Conservation (phyloP, 1,284 basidiomycete species). For the Ustilago nuda region DNA sequence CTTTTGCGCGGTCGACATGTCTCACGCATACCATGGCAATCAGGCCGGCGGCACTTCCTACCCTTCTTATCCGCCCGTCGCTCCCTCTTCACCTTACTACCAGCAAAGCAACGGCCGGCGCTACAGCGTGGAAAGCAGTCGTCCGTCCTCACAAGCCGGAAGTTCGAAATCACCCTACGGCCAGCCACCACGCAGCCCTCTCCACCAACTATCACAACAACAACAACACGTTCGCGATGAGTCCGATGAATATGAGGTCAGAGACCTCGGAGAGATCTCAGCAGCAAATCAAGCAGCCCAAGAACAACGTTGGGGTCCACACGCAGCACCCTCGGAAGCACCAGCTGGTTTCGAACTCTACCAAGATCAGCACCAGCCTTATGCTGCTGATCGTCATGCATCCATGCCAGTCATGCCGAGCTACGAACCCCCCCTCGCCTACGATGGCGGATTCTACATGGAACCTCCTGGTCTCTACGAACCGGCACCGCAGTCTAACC, state of each 20-base stretch:
- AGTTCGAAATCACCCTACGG: conserved; percentile 22
- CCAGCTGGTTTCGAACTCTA: conserved; percentile 30
- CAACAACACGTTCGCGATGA: conserved; percentile 21
- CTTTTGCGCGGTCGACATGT: conserved; percentile 7
- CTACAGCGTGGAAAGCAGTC: conserved; percentile 18
- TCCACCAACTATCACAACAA: conserved; percentile 5
- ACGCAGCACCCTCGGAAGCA: conserved; percentile 40
- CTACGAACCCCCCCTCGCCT: conserved; percentile 17
- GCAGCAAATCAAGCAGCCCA: conserved; percentile 48
- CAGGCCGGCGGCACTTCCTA: conserved; percentile 15
- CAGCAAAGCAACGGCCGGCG: conserved; percentile 11
- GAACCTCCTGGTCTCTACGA: conserved; percentile 21
- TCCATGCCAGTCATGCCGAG: conserved; percentile 30
- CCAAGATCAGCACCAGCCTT: conserved; percentile 10
- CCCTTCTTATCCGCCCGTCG: conserved; percentile 39
- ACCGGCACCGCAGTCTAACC: conserved; percentile 14
- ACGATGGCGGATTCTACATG: conserved; percentile 46
- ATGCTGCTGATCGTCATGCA: conserved; percentile 1
- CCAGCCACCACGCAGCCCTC: conserved; percentile 30
- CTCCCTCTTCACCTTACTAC: conserved; percentile 32
- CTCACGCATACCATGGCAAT: conserved; percentile 15
- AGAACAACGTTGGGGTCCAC: conserved; percentile 41
- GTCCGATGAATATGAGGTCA: conserved; percentile 54
- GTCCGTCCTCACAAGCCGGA: conserved; percentile 25
- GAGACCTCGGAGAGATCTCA: conserved; percentile 46